These are phyloP conservation scores for Plasmodium inui DNA, from an alignment of 169 alveolate species.

Conservation along the genomic window DNA sequence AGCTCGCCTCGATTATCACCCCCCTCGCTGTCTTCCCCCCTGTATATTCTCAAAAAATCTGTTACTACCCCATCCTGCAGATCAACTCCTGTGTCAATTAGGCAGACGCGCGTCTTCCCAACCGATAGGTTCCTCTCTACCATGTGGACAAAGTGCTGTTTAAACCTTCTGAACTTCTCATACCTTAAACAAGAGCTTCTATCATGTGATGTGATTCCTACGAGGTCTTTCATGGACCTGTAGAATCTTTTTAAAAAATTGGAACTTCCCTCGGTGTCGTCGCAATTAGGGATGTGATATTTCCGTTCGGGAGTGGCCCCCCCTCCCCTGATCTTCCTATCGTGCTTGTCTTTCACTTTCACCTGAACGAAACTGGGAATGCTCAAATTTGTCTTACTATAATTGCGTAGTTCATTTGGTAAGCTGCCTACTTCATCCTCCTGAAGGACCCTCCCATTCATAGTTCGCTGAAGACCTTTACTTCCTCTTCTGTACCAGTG, in stretches of 20 bases:
- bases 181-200: neutral
- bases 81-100: constrained; percentile 50
- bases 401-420: neutral
- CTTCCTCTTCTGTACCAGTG: neutral
- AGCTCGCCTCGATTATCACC: neutral
- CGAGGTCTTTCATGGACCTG: neutral
- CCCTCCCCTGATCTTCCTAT: neutral
- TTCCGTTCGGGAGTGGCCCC: neutral
- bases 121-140: neutral
- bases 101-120: constrained; percentile 18
- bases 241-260: constrained; percentile 16
- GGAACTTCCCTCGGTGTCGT: neutral
- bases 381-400: neutral
- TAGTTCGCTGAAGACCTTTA: neutral
- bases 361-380: neutral
- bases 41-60: neutral
- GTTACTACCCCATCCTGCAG: neutral
- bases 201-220: neutral
- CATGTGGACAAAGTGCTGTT: neutral
- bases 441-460: neutral
- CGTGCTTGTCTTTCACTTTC: constrained; percentile 8
- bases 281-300: neutral
- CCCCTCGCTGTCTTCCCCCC: too few species aligned
- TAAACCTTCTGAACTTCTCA: neutral
- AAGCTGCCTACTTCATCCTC: neutral